phyloP scores from a whole-genome alignment of 2,329 filamentous ascomycete species.

The Botrytis sinoallii region DNA sequence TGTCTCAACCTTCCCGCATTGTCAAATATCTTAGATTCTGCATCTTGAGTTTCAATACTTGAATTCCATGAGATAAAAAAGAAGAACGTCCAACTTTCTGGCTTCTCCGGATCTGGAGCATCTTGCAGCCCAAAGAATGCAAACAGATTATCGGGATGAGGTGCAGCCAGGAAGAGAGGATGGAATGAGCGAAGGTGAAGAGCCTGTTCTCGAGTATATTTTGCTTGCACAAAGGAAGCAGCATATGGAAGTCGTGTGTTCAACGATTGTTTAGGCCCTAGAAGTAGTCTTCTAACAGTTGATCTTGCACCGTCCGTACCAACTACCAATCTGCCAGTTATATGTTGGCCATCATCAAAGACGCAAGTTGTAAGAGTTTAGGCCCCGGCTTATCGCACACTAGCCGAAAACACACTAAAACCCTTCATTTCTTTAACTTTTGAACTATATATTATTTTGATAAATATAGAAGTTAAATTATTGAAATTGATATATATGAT shows the following conservation, averaged over 20 bases:
- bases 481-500: too few species aligned
- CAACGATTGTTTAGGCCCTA: conserved; percentile 35
- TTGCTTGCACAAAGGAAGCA: conserved; percentile 45
- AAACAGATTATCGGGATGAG: conserved; percentile 45
- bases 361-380: conserved; percentile 30
- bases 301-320: conserved; percentile 40
- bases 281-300: conserved; percentile 33
- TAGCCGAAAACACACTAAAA: too few species aligned
- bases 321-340: conserved; percentile 36
- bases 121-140: conserved; percentile 47
- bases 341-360: conserved; percentile 37
- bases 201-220: conserved; percentile 44
- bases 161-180: conserved; percentile 43
- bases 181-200: conserved; percentile 45
- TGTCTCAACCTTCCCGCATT: conserved; percentile 41
- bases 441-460: too few species aligned
- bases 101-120: conserved; percentile 39
- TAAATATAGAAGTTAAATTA: too few species aligned
- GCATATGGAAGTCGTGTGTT: conserved; percentile 44
- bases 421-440: too few species aligned
- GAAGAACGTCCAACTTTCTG: conserved; percentile 45
- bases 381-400: too few species aligned
- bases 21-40: conserved; percentile 37
- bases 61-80: conserved; percentile 48
- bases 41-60: conserved; percentile 42